A percentile compares a stretch with the other conserved stretches of the same genome.
These are phyloP conservation scores for Kwoniella pini DNA, from an alignment of 768 basidiomycete genomes.

Conservation along the genomic window DNA sequence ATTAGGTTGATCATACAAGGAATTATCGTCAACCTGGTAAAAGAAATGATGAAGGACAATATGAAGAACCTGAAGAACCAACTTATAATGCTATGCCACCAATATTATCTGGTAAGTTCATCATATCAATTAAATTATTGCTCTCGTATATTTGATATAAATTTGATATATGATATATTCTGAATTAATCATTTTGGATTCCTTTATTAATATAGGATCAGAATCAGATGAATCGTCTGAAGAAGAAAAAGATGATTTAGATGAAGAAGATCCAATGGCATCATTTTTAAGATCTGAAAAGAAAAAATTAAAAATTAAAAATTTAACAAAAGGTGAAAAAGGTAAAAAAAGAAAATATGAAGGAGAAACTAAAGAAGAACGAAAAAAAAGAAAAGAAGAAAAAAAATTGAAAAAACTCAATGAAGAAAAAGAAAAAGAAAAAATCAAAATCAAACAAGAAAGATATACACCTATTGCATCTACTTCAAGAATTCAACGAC, in stretches of 20 bases:
- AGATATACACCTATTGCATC: slow-evolving; percentile 8
- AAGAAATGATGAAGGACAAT: slow-evolving; percentile 79
- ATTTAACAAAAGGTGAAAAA: slow-evolving; percentile 57
- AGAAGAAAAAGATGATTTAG: slow-evolving; percentile 60
- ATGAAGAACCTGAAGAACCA: slow-evolving; percentile 79
- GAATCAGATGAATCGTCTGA: slow-evolving; percentile 39
- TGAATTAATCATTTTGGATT: slow-evolving; percentile 7
- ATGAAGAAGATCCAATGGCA: slow-evolving; percentile 97
- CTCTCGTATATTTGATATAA: too few species aligned
- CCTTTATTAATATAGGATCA: slow-evolving; percentile 6
- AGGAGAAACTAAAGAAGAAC: slow-evolving; percentile 67
- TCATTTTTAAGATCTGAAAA: slow-evolving; percentile 78
- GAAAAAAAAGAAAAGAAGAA: slow-evolving; percentile 69
- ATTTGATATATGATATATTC: too few species aligned
- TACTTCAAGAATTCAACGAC: too few species aligned
- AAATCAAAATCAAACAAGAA: background rate
- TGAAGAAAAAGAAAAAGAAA: slow-evolving; percentile 23
- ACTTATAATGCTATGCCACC: slow-evolving; percentile 83
- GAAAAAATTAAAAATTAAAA: slow-evolving; percentile 58
- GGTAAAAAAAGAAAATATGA: slow-evolving; percentile 57
- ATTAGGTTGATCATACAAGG: slow-evolving; percentile 59
- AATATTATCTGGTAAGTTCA: slow-evolving; percentile 62
- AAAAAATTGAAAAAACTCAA: slow-evolving; percentile 67
- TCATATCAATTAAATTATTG: too few species aligned
- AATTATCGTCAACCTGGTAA: slow-evolving; percentile 82